Conservation (phyloP, 495 filamentous ascomycete species). For the Penicillium atrosanguineum region DNA sequence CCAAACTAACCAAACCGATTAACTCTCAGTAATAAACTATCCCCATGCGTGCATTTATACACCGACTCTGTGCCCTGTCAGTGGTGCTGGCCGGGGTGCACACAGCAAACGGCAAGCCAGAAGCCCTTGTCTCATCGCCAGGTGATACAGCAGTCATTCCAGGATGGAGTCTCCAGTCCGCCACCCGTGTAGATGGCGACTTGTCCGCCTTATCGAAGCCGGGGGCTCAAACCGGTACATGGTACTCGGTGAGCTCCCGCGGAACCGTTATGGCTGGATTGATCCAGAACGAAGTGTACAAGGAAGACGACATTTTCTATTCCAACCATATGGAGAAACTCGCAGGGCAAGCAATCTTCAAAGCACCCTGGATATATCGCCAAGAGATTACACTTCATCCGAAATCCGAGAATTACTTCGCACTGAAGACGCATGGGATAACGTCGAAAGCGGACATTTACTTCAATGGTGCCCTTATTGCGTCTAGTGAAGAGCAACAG, state of each 20-base stretch:
- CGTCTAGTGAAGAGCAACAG: conserved; percentile 43
- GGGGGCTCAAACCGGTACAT: conserved; percentile 47
- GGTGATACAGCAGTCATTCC: conserved; percentile 45
- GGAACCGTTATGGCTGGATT: conserved; percentile 60
- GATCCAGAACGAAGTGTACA: conserved; percentile 51
- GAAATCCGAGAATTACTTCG: conserved; percentile 41
- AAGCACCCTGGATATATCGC: conserved; percentile 61
- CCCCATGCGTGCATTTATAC: background rate
- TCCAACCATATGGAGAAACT: conserved; percentile 49
- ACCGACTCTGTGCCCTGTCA: background rate
- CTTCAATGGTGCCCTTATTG: conserved; percentile 56
- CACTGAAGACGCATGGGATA: conserved; percentile 57
- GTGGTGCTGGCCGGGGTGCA: background rate
- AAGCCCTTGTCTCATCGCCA: conserved; percentile 15
- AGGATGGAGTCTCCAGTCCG: conserved; percentile 56
- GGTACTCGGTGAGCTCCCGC: conserved; percentile 50
- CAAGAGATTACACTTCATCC: conserved; percentile 49
- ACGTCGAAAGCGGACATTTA: conserved; percentile 60
- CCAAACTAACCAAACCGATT: no score
- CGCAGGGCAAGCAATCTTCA: conserved; percentile 46
- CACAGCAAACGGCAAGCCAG: background rate
- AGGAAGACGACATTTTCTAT: conserved; percentile 55
- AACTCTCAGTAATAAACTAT: background rate
- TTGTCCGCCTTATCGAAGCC: conserved; percentile 43
- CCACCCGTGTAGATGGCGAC: conserved; percentile 33